Evolutionary conservation across 306 rosid species (phyloP), one percentile per base, ranked within the genome.

Genomic region (Echinosophora koreensis): DNA sequence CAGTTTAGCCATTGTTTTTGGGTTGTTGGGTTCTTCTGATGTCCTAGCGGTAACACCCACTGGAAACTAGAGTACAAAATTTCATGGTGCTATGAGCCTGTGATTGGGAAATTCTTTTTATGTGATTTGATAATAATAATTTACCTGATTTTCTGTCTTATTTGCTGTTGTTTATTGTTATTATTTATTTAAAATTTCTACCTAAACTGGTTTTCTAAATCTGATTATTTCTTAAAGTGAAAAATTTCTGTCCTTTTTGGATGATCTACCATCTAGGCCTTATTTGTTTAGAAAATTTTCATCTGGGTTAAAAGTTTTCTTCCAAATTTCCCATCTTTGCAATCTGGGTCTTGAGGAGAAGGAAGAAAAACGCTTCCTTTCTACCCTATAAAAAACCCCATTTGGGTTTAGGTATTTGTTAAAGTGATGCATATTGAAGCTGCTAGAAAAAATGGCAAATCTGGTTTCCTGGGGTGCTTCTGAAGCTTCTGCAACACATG

Each of bases 401-500:
- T 67, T 68, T 37, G 80, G 66, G 13, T 27, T 22, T 22, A 22
- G 22, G 3, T 0, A 13, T 34, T 62, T 15, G 13, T 15, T 17
- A 37, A 12, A 15, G 22, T 63, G 69, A 62, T 62, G 94, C 93
- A 79, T 78, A 62, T 85, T 90, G 92, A 72, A 83, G 86, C 80
- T 79, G 22, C 60, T 8, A 12, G 61, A 22, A 74, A 47, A 82
- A 78, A 96, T 96, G 99, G 98, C 98, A 78, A 96, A 92, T 89
- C 98, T 96, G 17, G 96, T 96, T 96, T 41, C 96, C 98, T 0
- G 99, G 99, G 2, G 98, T 96, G n/a, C 94, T 96, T 66, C 84
- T 92, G 75, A 92, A 91, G 87, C 96, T 96, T 13, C 77, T 96
- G 6, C 99, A 96, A 86, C 98, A 96, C 78, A 96, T 96, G 99